Evolutionary conservation across 129 eudicot genomes (phyloP).

Genomic region (Flaveria brownii): DNA sequence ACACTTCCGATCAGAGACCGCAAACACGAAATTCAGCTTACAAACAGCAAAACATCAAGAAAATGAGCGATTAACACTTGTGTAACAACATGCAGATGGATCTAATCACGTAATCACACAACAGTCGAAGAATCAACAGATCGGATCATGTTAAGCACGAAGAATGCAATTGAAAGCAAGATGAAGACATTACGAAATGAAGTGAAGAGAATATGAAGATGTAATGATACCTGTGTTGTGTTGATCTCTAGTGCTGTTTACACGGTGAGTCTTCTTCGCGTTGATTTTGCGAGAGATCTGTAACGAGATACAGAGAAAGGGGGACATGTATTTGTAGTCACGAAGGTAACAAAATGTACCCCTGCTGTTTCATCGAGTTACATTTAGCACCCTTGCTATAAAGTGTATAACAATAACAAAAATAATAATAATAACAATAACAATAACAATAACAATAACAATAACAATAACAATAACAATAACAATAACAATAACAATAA

Average conservation of each 20-base stretch:
- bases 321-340: constrained; percentile 40
- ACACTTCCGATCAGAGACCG: constrained; percentile 10
- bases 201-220: constrained; percentile 10
- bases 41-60: neutral
- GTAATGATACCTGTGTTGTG: constrained; percentile 23
- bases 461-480: no score
- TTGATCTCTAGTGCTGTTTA: neutral
- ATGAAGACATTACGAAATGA: neutral
- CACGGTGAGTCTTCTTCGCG: constrained; percentile 16
- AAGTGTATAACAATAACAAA: neutral
- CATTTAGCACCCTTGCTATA: neutral
- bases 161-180: constrained; percentile 19
- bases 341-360: neutral
- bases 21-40: constrained; percentile 2
- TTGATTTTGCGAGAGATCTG: constrained; percentile 39
- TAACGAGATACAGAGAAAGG: constrained; percentile 31
- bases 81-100: constrained; percentile 25
- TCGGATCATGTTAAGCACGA: neutral
- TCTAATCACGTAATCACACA: constrained; percentile 16
- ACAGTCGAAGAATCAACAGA: constrained; percentile 8
- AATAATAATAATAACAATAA: no score
- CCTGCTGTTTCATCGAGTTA: neutral
- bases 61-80: neutral
- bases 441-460: no score
- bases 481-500: no score